These are phyloP conservation scores for Rhodotorula babjevae DNA, from an alignment of 768 basidiomycete species.

Conservation along the genomic window DNA sequence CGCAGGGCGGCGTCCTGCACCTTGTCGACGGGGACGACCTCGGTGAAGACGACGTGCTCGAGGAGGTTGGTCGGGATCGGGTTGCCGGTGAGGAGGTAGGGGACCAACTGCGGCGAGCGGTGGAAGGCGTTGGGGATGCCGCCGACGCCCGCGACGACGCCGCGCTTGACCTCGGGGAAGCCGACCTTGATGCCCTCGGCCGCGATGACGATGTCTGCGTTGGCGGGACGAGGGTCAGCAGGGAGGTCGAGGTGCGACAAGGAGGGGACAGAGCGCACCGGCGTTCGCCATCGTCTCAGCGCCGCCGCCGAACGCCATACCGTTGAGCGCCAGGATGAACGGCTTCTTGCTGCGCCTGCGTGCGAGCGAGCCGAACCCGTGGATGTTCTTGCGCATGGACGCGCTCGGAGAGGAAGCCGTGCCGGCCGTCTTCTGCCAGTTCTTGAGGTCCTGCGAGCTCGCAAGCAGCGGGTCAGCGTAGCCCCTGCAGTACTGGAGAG, in stretches of 20 bases:
- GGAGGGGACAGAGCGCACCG: not conserved
- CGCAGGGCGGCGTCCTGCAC: constrained; percentile 62
- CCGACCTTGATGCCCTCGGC: constrained; percentile 27
- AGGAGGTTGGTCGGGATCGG: constrained; percentile 65
- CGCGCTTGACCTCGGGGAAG: constrained; percentile 41
- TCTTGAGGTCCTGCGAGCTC: constrained; percentile 27
- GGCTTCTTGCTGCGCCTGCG: constrained; percentile 37
- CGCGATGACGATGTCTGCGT: constrained; percentile 38
- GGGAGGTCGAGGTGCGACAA: no score
- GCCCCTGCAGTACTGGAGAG: no score
- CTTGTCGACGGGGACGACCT: constrained; percentile 56
- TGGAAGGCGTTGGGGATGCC: constrained; percentile 26
- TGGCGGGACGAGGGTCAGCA: no score
- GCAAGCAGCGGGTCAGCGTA: not conserved
- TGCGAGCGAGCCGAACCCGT: constrained; percentile 37
- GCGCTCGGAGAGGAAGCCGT: not conserved
- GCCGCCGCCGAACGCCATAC: constrained; percentile 37
- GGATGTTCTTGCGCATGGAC: constrained; percentile 12
- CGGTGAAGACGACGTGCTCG: constrained; percentile 66
- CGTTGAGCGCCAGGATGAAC: constrained; percentile 42
- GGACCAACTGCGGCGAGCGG: constrained; percentile 52
- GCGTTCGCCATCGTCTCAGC: constrained; percentile 35
- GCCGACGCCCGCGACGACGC: constrained; percentile 26
- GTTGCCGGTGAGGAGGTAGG: constrained; percentile 67
- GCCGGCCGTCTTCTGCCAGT: constrained; percentile 17